Evolutionary conservation across 2,329 filamentous ascomycete genomes (phyloP), one percentile per base, ranked within the genome.

Genomic region (Microdochium paspali): DNA sequence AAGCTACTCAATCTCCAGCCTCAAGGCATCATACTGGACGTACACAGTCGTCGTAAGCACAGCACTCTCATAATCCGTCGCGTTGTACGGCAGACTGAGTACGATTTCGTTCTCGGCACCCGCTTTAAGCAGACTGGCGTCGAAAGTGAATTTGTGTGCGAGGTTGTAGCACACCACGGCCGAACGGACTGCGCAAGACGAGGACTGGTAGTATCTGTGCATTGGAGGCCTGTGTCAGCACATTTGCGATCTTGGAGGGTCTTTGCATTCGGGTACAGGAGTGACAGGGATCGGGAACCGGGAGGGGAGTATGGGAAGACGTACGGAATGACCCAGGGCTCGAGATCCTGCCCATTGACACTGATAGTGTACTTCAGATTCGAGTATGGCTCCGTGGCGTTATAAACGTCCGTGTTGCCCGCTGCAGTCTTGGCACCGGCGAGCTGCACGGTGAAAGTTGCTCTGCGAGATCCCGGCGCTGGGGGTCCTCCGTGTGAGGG

Each of bases 21-120:
- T 67, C 57, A 84, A 55, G 2, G 81, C 80, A 63, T 84, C 80
- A 52, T 85, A 84, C 64, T 84, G 79, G 5, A 84, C 73, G 59
- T 84, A 84, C 0, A 80, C 67, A 1, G 70, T 71, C 40, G 64
- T 62, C 0, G 79, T 71, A 48, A 83, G 53, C 9, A 82, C 45
- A 0, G 80, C 79, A 25, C 71, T 72, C 62, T 83, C 77, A 15
- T 74, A 73, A 53, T 81, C 69, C 3, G 76, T 82, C 1, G 72
- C 79, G 44, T 80, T 78, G 44, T 68, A 74, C 10, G 81, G 80
- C 49, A 84, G 54, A 51, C 76, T 78, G 42, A 84, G 58, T 0
- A 80, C 64, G 26, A 84, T 62, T 54, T 70, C 66, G 51, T 84
- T 84, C 49, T 67, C 65, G 0, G 18, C 35, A 7, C 76, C 77